phyloP scores from a whole-genome alignment of 2,329 filamentous ascomycete species.

The Biscogniauxia marginata region DNA sequence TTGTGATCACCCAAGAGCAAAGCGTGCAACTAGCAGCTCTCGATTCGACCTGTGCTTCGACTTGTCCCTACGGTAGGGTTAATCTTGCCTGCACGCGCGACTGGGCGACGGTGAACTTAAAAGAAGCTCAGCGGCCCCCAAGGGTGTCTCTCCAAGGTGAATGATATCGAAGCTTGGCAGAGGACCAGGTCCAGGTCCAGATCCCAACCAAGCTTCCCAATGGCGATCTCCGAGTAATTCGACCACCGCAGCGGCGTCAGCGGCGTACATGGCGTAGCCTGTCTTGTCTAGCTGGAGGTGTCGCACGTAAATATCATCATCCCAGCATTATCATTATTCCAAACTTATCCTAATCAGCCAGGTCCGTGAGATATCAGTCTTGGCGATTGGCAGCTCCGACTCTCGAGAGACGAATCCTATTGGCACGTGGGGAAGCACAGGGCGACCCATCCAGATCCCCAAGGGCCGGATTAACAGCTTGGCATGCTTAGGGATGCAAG shows the following conservation, averaged over 20 bases:
- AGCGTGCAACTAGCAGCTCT: not conserved
- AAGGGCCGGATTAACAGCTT: not conserved
- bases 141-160: not conserved
- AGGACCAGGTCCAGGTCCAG: no score
- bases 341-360: not conserved
- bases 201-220: not conserved
- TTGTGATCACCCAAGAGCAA: conserved; percentile 1
- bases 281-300: not conserved
- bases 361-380: not conserved
- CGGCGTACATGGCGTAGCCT: not conserved
- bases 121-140: not conserved
- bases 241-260: not conserved
- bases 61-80: no score
- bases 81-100: not conserved
- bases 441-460: not conserved
- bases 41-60: not conserved
- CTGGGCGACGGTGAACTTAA: not conserved
- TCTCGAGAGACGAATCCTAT: not conserved
- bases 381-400: not conserved
- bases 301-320: not conserved
- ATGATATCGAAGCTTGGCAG: not conserved
- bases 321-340: not conserved
- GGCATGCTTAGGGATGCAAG: not conserved
- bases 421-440: not conserved
- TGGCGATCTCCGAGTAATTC: not conserved